Evolutionary conservation across 1,139 yeast species (phyloP).

Genomic region (Suhomyces bribrorum): DNA sequence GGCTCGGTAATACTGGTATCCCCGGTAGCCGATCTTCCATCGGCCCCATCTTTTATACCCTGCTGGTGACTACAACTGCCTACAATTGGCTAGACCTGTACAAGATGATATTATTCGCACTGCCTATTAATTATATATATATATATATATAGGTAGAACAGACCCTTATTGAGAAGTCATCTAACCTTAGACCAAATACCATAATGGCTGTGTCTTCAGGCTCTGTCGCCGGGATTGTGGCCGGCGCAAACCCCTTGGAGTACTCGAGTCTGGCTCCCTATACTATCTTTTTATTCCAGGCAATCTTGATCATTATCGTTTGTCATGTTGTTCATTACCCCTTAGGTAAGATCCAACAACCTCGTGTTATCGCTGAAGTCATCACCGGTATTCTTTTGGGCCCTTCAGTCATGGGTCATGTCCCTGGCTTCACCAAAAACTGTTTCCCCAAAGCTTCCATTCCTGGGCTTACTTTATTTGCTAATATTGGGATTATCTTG

Average conservation of each 20-base stretch:
- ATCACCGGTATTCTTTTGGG: conserved; percentile 72
- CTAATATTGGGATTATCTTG: conserved; percentile 71
- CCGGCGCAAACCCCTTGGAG: conserved; percentile 68
- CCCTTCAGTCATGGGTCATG: conserved; percentile 67
- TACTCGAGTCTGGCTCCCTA: conserved; percentile 58
- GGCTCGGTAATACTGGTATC: no score
- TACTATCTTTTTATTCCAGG: conserved; percentile 63
- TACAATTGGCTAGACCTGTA: neutral
- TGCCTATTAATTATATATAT: neutral
- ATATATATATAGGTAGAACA: neutral
- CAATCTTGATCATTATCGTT: conserved; percentile 52
- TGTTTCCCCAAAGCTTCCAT: conserved; percentile 66
- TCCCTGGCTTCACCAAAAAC: conserved; percentile 61
- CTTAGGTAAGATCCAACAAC: conserved; percentile 61
- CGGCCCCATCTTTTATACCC: no score
- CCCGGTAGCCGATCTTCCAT: no score
- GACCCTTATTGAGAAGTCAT: neutral
- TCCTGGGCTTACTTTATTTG: conserved; percentile 63
- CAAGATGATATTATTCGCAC: neutral
- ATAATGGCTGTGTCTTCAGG: conserved; percentile 29
- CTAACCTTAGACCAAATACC: neutral
- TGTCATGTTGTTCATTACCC: conserved; percentile 62
- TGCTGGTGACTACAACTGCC: no score
- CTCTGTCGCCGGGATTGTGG: conserved; percentile 63
- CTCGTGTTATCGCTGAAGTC: conserved; percentile 78